A percentile compares a stretch with the other conserved stretches of the same genome.
phyloP scores from a whole-genome alignment of 225 moss, liverwort and hornwort species.

The Lunularia cruciata region DNA sequence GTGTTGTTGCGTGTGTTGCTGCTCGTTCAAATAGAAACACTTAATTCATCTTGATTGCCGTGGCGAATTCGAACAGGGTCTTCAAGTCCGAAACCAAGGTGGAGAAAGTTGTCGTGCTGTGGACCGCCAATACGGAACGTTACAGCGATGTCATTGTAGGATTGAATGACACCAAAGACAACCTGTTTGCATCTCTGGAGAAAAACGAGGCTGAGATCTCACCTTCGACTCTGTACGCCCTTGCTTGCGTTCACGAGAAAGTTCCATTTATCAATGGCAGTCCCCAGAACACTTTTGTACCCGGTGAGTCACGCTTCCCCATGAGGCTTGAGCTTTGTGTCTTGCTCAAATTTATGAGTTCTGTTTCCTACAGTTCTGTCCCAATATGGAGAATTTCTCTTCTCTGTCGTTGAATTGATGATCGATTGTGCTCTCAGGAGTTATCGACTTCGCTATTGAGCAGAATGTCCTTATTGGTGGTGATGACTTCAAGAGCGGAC shows the following conservation, averaged over 20 bases:
- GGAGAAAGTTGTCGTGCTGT: slow-evolving; percentile 88
- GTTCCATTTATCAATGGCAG: slow-evolving; percentile 97
- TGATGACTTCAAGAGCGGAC: slow-evolving; percentile 97
- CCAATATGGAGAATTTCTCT: too few relatives aligned
- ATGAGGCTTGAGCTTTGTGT: too few relatives aligned
- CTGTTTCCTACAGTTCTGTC: not conserved
- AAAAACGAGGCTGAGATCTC: slow-evolving; percentile 74
- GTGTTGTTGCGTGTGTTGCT: too few relatives aligned
- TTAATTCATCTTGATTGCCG: too few relatives aligned
- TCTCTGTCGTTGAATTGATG: not conserved
- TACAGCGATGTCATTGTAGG: slow-evolving; percentile 91
- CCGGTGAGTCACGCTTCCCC: slow-evolving; percentile 45
- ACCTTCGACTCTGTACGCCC: slow-evolving; percentile 81
- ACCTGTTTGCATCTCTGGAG: slow-evolving; percentile 69
- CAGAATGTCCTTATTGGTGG: slow-evolving; percentile 83
- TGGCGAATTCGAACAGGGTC: too few relatives aligned
- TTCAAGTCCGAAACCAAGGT: slow-evolving; percentile 74
- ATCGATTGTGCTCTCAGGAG: slow-evolving; percentile 46
- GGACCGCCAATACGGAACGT: slow-evolving; percentile 99
- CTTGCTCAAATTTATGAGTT: not conserved
- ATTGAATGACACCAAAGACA: slow-evolving; percentile 86
- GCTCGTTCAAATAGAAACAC: too few relatives aligned
- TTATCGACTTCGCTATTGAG: slow-evolving; percentile 80
- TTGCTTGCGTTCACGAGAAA: slow-evolving; percentile 89
- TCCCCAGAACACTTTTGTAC: slow-evolving; percentile 93